Evolutionary conservation across 139 green algal genomes (phyloP).

Genomic region (Edaphochlamys debaryana): DNA sequence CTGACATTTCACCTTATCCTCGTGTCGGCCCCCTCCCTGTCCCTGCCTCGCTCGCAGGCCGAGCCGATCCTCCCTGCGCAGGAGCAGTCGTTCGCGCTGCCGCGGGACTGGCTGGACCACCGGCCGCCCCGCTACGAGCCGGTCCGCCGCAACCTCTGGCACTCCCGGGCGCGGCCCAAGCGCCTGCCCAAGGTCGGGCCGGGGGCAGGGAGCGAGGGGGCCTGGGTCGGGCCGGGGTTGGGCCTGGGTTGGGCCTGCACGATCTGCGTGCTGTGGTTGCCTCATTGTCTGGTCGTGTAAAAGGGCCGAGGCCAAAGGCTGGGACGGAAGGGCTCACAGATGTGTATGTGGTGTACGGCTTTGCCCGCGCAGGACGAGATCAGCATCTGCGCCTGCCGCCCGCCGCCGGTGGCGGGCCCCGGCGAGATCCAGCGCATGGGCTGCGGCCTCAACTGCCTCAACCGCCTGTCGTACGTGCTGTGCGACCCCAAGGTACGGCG

Average conservation of each 20-base stretch:
- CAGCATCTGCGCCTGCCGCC: conserved; percentile 28
- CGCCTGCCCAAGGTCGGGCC: conserved; percentile 62
- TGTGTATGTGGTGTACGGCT: too few relatives aligned
- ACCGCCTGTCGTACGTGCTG: conserved; percentile 74
- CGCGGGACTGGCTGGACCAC: conserved; percentile 37
- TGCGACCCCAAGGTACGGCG: conserved; percentile 74
- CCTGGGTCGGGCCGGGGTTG: too few relatives aligned
- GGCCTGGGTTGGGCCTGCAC: too few relatives aligned
- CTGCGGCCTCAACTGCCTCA: conserved; percentile 75
- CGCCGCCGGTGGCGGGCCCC: conserved; percentile 1
- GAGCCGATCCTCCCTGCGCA: conserved; percentile 9
- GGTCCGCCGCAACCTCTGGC: conserved; percentile 73
- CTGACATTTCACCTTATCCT: too few relatives aligned
- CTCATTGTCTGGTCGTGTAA: too few relatives aligned
- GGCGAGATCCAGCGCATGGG: conserved; percentile 39
- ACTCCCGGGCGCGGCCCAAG: conserved; percentile 67
- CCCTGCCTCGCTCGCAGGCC: not conserved
- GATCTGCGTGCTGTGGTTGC: too few relatives aligned
- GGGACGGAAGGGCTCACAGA: too few relatives aligned
- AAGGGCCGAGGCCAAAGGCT: too few relatives aligned
- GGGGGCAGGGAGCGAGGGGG: too few relatives aligned
- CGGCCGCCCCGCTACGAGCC: conserved; percentile 66
- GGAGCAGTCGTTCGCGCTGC: conserved; percentile 15
- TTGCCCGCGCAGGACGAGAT: conserved; percentile 42
- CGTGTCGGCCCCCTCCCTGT: too few relatives aligned